Conservation (phyloP, 768 basidiomycete genomes). For the Tubosaeta sp. region DNA sequence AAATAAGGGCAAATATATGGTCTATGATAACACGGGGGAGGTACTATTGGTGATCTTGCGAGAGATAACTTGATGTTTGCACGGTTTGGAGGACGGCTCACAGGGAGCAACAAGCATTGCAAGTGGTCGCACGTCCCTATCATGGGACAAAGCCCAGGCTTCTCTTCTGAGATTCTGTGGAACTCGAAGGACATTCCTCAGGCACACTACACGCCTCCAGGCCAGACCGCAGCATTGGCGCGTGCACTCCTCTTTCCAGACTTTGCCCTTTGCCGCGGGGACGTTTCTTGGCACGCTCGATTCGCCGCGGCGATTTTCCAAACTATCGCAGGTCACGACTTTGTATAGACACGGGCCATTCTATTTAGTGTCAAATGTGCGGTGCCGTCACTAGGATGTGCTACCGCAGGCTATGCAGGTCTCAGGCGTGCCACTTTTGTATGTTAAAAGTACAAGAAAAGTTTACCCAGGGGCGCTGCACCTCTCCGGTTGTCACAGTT, state of each 20-base stretch:
- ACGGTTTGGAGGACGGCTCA: not conserved
- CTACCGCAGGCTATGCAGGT: not conserved
- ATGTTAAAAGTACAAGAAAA: not conserved
- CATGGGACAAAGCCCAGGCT: not conserved
- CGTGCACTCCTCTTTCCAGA: not conserved
- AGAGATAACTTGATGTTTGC: not conserved
- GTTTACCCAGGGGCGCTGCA: not conserved
- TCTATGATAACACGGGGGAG: not conserved
- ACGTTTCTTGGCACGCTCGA: not conserved
- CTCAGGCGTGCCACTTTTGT: not conserved
- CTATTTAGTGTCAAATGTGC: not conserved
- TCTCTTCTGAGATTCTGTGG: not conserved
- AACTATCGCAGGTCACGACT: not conserved
- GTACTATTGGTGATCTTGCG: not conserved
- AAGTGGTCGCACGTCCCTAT: too few relatives aligned
- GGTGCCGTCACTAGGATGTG: not conserved
- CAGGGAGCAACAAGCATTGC: slow-evolving; percentile 3
- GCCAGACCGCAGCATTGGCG: not conserved
- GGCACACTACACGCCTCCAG: not conserved
- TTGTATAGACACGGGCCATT: not conserved
- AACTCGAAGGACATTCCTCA: not conserved
- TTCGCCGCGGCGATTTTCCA: not conserved
- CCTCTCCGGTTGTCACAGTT: not conserved
- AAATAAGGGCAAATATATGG: not conserved
- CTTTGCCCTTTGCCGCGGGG: slow-evolving; percentile 2